phyloP scores from a whole-genome alignment of 2,329 filamentous ascomycete species.

The Amylocarpus encephaloides region DNA sequence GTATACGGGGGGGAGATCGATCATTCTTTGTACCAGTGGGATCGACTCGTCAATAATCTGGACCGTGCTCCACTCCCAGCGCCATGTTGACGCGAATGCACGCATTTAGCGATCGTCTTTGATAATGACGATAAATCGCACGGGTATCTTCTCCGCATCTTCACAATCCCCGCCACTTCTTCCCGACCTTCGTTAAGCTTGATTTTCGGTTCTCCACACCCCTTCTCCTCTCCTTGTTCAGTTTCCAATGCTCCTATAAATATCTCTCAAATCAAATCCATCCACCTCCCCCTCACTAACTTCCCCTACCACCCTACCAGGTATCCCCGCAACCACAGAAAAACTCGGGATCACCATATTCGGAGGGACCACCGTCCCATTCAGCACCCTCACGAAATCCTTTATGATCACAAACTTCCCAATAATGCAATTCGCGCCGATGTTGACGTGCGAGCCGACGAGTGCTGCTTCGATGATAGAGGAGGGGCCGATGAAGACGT shows the following conservation, averaged over 20 bases:
- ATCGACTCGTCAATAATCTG: too few relatives aligned
- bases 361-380: conserved; percentile 74
- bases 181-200: not conserved
- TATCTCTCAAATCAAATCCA: conserved; percentile 56
- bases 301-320: conserved; percentile 75
- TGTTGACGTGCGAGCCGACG: conserved; percentile 79
- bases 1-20: too few relatives aligned
- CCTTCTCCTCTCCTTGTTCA: conserved; percentile 1
- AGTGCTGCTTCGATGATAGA: conserved; percentile 76
- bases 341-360: conserved; percentile 92
- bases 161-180: not conserved
- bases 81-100: too few relatives aligned
- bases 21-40: too few relatives aligned
- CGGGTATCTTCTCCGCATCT: too few relatives aligned
- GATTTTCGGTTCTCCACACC: not conserved
- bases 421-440: conserved; percentile 70
- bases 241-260: conserved; percentile 60
- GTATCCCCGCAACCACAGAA: conserved; percentile 79
- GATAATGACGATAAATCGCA: too few relatives aligned
- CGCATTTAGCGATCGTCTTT: too few relatives aligned
- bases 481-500: conserved; percentile 77
- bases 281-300: conserved; percentile 65
- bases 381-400: conserved; percentile 83
- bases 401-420: conserved; percentile 88
- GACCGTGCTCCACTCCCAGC: too few relatives aligned